Percentiles rank a stretch among this genome's conserved stretches.
phyloP scores from a whole-genome alignment of 495 filamentous ascomycete genomes.

The Penicillium soppii region DNA sequence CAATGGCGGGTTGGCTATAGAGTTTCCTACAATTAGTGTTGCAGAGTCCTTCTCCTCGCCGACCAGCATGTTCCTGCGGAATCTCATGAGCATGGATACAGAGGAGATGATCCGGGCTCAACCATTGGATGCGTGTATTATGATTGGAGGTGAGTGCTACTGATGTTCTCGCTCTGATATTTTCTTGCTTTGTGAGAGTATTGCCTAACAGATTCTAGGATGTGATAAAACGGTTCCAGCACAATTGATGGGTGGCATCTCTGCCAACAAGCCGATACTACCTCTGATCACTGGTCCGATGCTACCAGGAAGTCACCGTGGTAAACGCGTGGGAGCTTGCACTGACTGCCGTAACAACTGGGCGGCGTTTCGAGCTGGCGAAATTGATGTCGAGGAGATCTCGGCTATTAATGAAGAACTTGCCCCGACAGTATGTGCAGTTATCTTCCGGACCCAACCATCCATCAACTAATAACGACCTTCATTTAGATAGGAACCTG shows the following conservation, averaged over 20 bases:
- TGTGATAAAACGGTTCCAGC: slow-evolving; percentile 71
- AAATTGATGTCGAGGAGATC: slow-evolving; percentile 66
- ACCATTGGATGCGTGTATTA: slow-evolving; percentile 61
- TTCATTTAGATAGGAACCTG: slow-evolving; percentile 57
- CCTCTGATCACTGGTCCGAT: slow-evolving; percentile 66
- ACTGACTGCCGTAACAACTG: slow-evolving; percentile 69
- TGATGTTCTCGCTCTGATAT: not conserved
- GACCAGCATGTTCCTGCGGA: slow-evolving; percentile 68
- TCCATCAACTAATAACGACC: not conserved
- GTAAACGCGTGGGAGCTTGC: slow-evolving; percentile 60
- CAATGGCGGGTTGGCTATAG: slow-evolving; percentile 58
- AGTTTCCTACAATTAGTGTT: slow-evolving; percentile 67
- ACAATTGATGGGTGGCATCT: slow-evolving; percentile 68
- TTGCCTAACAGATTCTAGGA: slow-evolving; percentile 29
- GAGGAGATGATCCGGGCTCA: slow-evolving; percentile 70
- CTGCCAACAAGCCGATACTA: slow-evolving; percentile 65
- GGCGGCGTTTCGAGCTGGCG: slow-evolving; percentile 60
- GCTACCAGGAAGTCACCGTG: slow-evolving; percentile 63
- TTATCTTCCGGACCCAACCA: not conserved
- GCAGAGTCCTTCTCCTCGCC: slow-evolving; percentile 62
- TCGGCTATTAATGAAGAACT: slow-evolving; percentile 64
- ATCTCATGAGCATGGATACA: slow-evolving; percentile 72
- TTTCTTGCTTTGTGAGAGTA: not conserved
- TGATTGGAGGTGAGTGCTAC: slow-evolving; percentile 58
- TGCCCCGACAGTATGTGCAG: slow-evolving; percentile 55